These are phyloP conservation scores for Phytophthora citrophthora DNA, from an alignment of 352 stramenopile genomes.

Conservation along the genomic window DNA sequence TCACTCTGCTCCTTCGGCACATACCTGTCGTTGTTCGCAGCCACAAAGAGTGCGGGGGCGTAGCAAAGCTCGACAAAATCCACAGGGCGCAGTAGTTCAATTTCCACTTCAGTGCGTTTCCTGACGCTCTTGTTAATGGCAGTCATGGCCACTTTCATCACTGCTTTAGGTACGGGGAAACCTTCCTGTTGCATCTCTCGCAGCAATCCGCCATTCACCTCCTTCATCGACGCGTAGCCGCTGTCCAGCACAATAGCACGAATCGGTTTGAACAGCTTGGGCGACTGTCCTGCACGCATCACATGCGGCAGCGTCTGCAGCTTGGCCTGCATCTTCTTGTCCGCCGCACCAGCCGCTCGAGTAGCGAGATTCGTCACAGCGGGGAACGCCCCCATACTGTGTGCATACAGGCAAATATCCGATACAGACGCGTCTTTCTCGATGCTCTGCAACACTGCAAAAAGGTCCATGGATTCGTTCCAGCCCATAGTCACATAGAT, in stretches of 20 bases:
- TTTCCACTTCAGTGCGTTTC: conserved; percentile 77
- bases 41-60: conserved; percentile 76
- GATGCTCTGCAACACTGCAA: conserved; percentile 69
- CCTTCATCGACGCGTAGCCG: conserved; percentile 73
- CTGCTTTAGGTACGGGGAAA: conserved; percentile 68
- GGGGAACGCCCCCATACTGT: conserved; percentile 85
- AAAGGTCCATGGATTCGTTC: conserved; percentile 81
- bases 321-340: conserved; percentile 57
- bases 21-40: conserved; percentile 71
- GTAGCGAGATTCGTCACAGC: conserved; percentile 80
- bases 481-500: conserved; percentile 89
- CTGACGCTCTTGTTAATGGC: conserved; percentile 81
- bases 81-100: conserved; percentile 70
- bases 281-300: conserved; percentile 51
- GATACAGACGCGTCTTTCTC: conserved; percentile 56
- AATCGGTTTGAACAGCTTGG: conserved; percentile 66
- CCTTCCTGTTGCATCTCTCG: conserved; percentile 70
- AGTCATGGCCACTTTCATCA: conserved; percentile 71
- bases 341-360: conserved; percentile 49
- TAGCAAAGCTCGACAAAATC: conserved; percentile 76
- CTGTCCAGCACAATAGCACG: conserved; percentile 76
- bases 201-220: conserved; percentile 72
- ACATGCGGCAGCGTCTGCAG: conserved; percentile 64
- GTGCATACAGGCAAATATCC: conserved; percentile 75
- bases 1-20: conserved; percentile 72